Base-by-base conservation (phyloP, 768 basidiomycete species). In the Mycena belliarum region DNA sequence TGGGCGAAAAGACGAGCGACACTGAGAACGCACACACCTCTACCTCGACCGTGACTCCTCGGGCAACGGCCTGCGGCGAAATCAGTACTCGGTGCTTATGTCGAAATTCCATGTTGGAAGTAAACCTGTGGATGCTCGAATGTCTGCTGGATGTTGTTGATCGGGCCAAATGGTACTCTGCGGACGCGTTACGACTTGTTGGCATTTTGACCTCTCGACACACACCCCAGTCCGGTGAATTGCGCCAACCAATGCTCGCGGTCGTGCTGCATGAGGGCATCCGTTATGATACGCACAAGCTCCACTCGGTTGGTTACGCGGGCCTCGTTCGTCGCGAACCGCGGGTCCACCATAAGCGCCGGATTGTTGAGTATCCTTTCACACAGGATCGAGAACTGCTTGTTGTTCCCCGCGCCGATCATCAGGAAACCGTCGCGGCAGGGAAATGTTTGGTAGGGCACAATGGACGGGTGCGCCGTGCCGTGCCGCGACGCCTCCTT, bases 401-500 rank as follows among this genome's bases (percentile, higher is more conserved):
- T 88, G 68, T 96, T 84, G 70, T 94, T 96, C 6, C 92, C 95
- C 9, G 91, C 93, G 43, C 93, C 94, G 62, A 97, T 87, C 95
- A 97, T 96, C 57, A 97, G 72, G 69, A 86, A 95, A 28, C 93
- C 91, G 65, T 93, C 86, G 67, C 84, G 82, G 69, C 94, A 96
- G 0, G 88, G 83, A 70, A 96, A 95, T 4, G 87, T 91, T 70
- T 95, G 91, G 73, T 95, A 96, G 3, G 94, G 93, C 8, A 95
- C 95, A 65, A 98, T 88, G 18, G 92, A 94, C 15, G 95, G 91
- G 70, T 98, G 95, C 0, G 91, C 84, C 26, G 95, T 97, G n/a
- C 95, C 95, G 70, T 93, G 86, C 52, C 95, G 79, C 29, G 80
- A 78, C 23, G 89, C 95, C 70, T 95, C 91, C 70, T 87, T 74